A percentile compares a stretch with the other conserved stretches of the same genome.
phyloP scores from a whole-genome alignment of 768 basidiomycete species.

The Auriscalpium orientale region DNA sequence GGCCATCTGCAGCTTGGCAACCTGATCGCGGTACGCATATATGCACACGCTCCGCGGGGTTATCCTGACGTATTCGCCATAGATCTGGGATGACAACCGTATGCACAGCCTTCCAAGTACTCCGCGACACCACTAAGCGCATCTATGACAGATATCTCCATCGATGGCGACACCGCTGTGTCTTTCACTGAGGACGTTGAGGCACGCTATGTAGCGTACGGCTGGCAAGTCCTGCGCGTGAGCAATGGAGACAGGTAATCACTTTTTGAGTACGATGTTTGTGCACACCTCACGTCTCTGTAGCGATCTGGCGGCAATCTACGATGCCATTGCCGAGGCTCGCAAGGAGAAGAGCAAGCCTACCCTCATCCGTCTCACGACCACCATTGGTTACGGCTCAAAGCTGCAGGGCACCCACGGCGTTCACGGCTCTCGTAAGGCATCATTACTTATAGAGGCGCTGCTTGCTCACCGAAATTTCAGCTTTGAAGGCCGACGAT shows the following conservation, averaged over 20 bases:
- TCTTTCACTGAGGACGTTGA: slow-evolving; percentile 94
- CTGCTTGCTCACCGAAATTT: slow-evolving; percentile 5
- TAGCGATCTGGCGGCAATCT: slow-evolving; percentile 73
- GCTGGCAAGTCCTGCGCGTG: slow-evolving; percentile 89
- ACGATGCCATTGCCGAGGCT: slow-evolving; percentile 71
- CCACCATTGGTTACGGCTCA: slow-evolving; percentile 92
- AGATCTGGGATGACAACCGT: slow-evolving; percentile 98
- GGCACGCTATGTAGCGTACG: slow-evolving; percentile 83
- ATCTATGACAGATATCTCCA: slow-evolving; percentile 69
- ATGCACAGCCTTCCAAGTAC: slow-evolving; percentile 20
- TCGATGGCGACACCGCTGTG: slow-evolving; percentile 86
- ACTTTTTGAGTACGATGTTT: neutral
- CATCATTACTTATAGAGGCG: neutral
- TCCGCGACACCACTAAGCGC: slow-evolving; percentile 6
- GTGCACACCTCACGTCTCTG: neutral
- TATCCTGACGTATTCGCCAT: slow-evolving; percentile 11
- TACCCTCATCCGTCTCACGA: slow-evolving; percentile 77
- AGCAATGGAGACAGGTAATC: slow-evolving; percentile 69
- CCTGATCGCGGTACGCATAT: slow-evolving; percentile 69
- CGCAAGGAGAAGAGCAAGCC: slow-evolving; percentile 75
- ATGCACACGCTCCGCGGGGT: slow-evolving; percentile 4
- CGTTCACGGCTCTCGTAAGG: slow-evolving; percentile 88
- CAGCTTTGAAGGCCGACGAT: slow-evolving; percentile 91
- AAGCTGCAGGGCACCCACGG: slow-evolving; percentile 90
- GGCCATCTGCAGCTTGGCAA: slow-evolving; percentile 93